These are phyloP conservation scores for Tephrocybe sp. DNA, from an alignment of 768 basidiomycete genomes.

Conservation along the genomic window DNA sequence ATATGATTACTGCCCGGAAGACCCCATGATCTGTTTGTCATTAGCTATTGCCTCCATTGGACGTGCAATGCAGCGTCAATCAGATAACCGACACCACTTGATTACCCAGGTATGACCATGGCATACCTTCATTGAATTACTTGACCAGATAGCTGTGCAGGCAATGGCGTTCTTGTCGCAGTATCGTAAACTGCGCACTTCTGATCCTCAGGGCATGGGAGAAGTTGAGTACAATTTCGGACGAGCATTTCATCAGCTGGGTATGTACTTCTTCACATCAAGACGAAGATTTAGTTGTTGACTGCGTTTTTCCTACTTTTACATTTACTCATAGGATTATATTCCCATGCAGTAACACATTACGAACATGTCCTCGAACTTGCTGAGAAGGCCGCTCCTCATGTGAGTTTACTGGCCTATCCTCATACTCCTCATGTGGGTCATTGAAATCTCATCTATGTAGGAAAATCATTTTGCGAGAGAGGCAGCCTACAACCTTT, in stretches of 20 bases:
- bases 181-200: conserved; percentile 68
- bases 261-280: conserved; percentile 36
- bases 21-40: conserved; percentile 83
- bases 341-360: conserved; percentile 80
- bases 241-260: conserved; percentile 89
- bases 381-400: conserved; percentile 40
- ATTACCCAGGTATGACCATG: conserved; percentile 55
- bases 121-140: too few relatives aligned
- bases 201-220: conserved; percentile 41
- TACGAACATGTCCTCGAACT: conserved; percentile 76
- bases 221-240: conserved; percentile 96
- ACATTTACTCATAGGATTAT: conserved; percentile 56
- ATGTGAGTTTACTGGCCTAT: conserved; percentile 32
- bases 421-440: not conserved
- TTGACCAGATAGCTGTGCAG: conserved; percentile 43
- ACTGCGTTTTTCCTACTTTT: not conserved
- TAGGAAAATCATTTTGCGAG: conserved; percentile 55
- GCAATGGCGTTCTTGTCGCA: conserved; percentile 82
- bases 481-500: conserved; percentile 89
- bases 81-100: conserved; percentile 91
- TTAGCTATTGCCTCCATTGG: conserved; percentile 86
- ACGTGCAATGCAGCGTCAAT: conserved; percentile 90
- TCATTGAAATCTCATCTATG: not conserved
- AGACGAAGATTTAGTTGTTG: not conserved
- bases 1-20: conserved; percentile 79